These are phyloP conservation scores for Vickermania ingenoplastis DNA, from an alignment of 208 protist species.

Conservation along the genomic window DNA sequence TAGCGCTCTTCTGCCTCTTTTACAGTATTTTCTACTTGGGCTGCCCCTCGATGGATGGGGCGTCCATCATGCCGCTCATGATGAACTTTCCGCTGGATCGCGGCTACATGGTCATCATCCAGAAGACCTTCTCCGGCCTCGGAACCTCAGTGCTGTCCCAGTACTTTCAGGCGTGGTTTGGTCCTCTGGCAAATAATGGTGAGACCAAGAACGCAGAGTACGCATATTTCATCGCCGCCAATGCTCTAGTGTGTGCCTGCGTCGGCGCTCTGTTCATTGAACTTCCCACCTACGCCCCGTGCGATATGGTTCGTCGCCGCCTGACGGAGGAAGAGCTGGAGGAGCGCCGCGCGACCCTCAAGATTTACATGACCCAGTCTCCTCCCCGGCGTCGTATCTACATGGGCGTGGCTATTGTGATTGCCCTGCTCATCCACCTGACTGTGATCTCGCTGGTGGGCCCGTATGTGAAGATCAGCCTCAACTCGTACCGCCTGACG, in stretches of 20 bases:
- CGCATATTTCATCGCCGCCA: slow-evolving; percentile 42
- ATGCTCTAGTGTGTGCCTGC: slow-evolving; percentile 24
- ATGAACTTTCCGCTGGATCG: slow-evolving; percentile 67
- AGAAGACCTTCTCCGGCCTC: slow-evolving; percentile 74
- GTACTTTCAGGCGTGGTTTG: slow-evolving; percentile 75
- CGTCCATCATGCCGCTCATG: slow-evolving; percentile 71
- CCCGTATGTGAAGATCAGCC: slow-evolving; percentile 27
- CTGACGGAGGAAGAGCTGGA: slow-evolving; percentile 26
- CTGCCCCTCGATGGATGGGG: slow-evolving; percentile 47
- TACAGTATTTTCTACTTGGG: slow-evolving; percentile 55
- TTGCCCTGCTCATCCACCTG: slow-evolving; percentile 33
- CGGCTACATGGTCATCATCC: slow-evolving; percentile 66
- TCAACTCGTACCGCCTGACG: slow-evolving; percentile 25
- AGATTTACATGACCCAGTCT: slow-evolving; percentile 39
- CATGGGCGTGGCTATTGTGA: slow-evolving; percentile 35
- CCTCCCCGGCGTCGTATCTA: slow-evolving; percentile 34
- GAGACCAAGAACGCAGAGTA: slow-evolving; percentile 48
- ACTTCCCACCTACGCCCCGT: slow-evolving; percentile 45
- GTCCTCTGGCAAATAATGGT: slow-evolving; percentile 6
- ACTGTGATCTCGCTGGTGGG: slow-evolving; percentile 40
- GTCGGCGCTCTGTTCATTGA: slow-evolving; percentile 40
- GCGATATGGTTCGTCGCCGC: slow-evolving; percentile 26
- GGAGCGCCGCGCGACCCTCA: slow-evolving; percentile 27
- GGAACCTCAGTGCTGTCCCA: slow-evolving; percentile 66
- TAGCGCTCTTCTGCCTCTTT: slow-evolving; percentile 56